phyloP scores from a whole-genome alignment of 2,329 filamentous ascomycete genomes.

The Colletotrichum eremochloae region DNA sequence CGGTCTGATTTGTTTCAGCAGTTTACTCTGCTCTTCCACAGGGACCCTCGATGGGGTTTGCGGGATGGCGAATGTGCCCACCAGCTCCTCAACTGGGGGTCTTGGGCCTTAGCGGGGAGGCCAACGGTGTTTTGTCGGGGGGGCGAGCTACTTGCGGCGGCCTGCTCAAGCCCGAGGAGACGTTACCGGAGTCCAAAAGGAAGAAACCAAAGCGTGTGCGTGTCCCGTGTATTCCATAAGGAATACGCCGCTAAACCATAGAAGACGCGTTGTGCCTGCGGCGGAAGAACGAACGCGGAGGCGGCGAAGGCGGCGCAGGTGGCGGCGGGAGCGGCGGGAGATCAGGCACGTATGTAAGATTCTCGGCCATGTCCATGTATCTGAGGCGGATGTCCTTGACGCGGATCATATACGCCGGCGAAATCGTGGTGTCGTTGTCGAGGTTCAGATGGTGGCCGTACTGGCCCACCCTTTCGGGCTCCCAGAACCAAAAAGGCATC shows the following conservation, averaged over 20 bases:
- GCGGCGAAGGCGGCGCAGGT: too few relatives aligned
- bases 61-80: background rate
- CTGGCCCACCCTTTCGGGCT: background rate
- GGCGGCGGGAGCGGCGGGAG: too few relatives aligned
- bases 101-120: constrained; percentile 4
- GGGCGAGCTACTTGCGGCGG: background rate
- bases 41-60: background rate
- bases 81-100: constrained; percentile 5
- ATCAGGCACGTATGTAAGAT: too few relatives aligned
- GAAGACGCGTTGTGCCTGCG: background rate
- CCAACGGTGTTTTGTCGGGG: background rate
- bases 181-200: background rate
- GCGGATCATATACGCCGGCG: background rate
- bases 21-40: constrained; percentile 1
- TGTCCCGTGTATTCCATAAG: background rate
- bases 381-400: background rate
- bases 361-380: too few relatives aligned
- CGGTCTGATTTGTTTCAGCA: background rate
- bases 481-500: background rate
- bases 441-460: background rate
- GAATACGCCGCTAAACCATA: background rate
- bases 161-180: constrained; percentile 5
- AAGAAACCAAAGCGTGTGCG: background rate
- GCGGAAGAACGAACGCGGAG: background rate
- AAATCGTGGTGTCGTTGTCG: background rate